Evolutionary conservation across 169 alveolate genomes (phyloP).

Genomic region (Perkinsus olseni): DNA sequence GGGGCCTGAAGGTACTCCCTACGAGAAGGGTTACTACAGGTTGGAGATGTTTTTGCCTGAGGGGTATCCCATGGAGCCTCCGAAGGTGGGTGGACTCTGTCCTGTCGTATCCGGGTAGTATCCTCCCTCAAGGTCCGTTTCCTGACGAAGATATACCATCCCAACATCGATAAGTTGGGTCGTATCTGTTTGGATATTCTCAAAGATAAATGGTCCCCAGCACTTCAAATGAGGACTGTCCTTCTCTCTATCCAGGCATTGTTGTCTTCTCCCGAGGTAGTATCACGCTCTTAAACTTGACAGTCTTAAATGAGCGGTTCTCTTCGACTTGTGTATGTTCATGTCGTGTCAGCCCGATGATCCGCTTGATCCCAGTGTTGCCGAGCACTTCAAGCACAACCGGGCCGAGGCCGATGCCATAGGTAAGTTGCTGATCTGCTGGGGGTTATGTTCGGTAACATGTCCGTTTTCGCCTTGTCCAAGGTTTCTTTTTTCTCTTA

Average conservation of each 20-base stretch:
- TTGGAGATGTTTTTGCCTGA: constrained; percentile 92
- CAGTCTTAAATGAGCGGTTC: not conserved
- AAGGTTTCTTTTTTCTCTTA: not conserved
- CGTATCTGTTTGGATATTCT: constrained; percentile 95
- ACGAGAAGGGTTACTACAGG: constrained; percentile 90
- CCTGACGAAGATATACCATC: constrained; percentile 95
- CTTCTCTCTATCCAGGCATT: constrained; percentile 87
- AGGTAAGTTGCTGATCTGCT: constrained; percentile 15
- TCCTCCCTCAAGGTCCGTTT: constrained; percentile 62
- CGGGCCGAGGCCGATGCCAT: constrained; percentile 75
- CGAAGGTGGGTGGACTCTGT: constrained; percentile 54
- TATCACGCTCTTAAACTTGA: no score
- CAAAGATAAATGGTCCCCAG: constrained; percentile 99
- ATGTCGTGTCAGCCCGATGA: constrained; percentile 88
- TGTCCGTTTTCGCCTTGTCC: no score
- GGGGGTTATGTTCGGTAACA: no score
- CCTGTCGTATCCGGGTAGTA: not conserved
- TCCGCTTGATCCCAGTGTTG: constrained; percentile 90
- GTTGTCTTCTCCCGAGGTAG: constrained; percentile 88
- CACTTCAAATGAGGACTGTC: constrained; percentile 93
- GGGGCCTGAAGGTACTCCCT: constrained; percentile 96
- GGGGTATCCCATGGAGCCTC: constrained; percentile 99
- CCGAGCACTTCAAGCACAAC: constrained; percentile 87
- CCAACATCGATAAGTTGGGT: constrained; percentile 96
- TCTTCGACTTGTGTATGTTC: not conserved